Percentiles rank a stretch among this genome's conserved stretches.
phyloP scores from a whole-genome alignment of 1,139 yeast genomes.

The Martiniozyma asiatica region DNA sequence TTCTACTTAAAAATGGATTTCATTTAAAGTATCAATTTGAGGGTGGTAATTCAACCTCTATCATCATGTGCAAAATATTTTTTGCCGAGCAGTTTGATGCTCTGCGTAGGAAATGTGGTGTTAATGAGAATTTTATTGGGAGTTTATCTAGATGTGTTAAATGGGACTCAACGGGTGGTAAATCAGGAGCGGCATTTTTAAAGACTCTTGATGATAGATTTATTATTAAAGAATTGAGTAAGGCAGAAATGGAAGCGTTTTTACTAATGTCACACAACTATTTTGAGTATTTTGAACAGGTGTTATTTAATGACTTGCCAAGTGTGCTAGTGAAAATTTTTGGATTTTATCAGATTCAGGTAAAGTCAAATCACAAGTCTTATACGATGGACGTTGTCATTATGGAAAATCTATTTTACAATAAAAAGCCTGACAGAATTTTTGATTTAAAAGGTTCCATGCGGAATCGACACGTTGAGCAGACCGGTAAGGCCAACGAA shows the following conservation, averaged over 20 bases:
- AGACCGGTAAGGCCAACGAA: constrained; percentile 91
- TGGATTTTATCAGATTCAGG: constrained; percentile 90
- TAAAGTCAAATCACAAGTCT: constrained; percentile 58
- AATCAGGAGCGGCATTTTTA: constrained; percentile 87
- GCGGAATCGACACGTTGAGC: constrained; percentile 94
- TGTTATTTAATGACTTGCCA: constrained; percentile 87
- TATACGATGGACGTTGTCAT: constrained; percentile 85
- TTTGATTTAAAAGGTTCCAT: constrained; percentile 96
- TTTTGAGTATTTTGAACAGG: constrained; percentile 92
- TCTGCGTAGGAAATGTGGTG: constrained; percentile 71
- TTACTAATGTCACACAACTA: constrained; percentile 93
- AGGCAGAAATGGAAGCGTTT: constrained; percentile 84
- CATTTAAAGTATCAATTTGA: constrained; percentile 87
- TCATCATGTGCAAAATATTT: constrained; percentile 80
- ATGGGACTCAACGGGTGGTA: constrained; percentile 96
- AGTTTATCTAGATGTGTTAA: constrained; percentile 86
- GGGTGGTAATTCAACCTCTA: constrained; percentile 60
- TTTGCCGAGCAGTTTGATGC: constrained; percentile 97
- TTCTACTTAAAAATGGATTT: constrained; percentile 73
- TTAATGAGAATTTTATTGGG: constrained; percentile 66
- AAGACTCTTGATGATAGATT: constrained; percentile 86
- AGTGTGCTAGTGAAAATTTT: constrained; percentile 89
- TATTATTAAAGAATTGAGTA: constrained; percentile 80
- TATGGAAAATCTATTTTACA: constrained; percentile 91
- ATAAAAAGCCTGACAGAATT: constrained; percentile 69